These are phyloP conservation scores for Pythium periplocum DNA, from an alignment of 352 stramenopile genomes.

Conservation along the genomic window DNA sequence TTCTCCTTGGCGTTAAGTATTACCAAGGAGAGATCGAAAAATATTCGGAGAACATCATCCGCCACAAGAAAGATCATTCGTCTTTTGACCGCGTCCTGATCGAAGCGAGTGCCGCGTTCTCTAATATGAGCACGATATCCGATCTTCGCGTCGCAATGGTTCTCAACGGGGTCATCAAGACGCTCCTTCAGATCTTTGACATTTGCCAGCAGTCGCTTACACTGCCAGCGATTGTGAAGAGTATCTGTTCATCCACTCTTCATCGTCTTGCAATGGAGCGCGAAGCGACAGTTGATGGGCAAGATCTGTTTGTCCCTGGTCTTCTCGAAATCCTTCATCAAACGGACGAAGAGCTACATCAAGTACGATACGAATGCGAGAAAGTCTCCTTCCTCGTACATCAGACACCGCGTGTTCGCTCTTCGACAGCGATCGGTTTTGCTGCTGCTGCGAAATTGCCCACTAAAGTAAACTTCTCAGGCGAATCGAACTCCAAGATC, in stretches of 20 bases:
- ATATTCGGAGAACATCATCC: constrained; percentile 8
- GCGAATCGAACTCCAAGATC: too few relatives aligned
- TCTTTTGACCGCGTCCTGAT: constrained; percentile 38
- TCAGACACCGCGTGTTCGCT: too few relatives aligned
- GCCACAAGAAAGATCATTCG: not conserved
- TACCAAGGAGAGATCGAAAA: constrained; percentile 51
- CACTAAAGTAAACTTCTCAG: too few relatives aligned
- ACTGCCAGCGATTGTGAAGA: constrained; percentile 14
- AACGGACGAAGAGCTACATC: constrained; percentile 57
- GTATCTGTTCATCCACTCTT: constrained; percentile 63
- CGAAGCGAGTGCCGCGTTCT: constrained; percentile 53
- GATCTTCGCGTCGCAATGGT: constrained; percentile 56
- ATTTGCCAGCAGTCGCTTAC: constrained; percentile 1
- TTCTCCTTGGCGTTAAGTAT: constrained; percentile 51
- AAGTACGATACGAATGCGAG: constrained; percentile 71
- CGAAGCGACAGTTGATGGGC: constrained; percentile 28
- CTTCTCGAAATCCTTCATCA: constrained; percentile 49
- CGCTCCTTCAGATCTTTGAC: constrained; percentile 38
- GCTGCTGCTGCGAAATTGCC: too few relatives aligned
- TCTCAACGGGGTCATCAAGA: constrained; percentile 39
- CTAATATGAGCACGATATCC: constrained; percentile 67
- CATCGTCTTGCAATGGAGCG: constrained; percentile 67
- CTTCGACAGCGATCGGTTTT: too few relatives aligned
- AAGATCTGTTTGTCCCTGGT: constrained; percentile 40
- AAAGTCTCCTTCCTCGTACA: constrained; percentile 32